Percentiles rank a stretch among this genome's conserved stretches.
These are phyloP conservation scores for Leucosporidium yakuticum DNA, from an alignment of 768 basidiomycete species.

Conservation along the genomic window DNA sequence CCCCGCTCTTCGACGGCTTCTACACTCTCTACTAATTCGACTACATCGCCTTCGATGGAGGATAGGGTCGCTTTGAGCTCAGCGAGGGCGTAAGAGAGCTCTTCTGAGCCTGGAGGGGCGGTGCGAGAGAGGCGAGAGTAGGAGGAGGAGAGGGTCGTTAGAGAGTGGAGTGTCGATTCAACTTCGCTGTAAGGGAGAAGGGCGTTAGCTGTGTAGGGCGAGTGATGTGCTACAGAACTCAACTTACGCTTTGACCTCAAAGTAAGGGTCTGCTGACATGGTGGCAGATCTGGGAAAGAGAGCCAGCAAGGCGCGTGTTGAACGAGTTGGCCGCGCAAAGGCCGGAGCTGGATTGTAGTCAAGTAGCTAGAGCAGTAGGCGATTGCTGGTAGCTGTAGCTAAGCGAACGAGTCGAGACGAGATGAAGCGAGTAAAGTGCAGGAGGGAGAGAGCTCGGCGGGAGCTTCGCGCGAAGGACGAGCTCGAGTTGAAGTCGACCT, in stretches of 20 bases:
- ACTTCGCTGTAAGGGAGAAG: constrained; percentile 59
- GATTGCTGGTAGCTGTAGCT: too few relatives aligned
- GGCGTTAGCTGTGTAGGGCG: background rate
- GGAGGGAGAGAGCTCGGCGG: too few relatives aligned
- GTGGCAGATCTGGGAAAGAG: too few relatives aligned
- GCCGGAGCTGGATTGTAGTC: too few relatives aligned
- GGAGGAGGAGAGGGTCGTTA: constrained; percentile 65
- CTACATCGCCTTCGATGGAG: constrained; percentile 75
- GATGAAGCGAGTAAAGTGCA: too few relatives aligned
- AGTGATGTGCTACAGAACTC: fast-evolving
- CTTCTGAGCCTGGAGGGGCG: constrained; percentile 5
- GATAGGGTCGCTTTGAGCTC: constrained; percentile 72
- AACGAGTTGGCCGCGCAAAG: too few relatives aligned
- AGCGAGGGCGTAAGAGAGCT: constrained; percentile 36
- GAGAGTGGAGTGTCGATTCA: constrained; percentile 64
- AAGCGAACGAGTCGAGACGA: too few relatives aligned
- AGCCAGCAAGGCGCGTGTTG: too few relatives aligned
- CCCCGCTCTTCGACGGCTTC: constrained; percentile 81
- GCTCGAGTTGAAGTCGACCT: too few relatives aligned
- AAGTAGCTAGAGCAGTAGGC: too few relatives aligned
- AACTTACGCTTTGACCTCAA: constrained; percentile 54
- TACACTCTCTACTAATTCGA: constrained; percentile 91
- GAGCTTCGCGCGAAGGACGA: too few relatives aligned
- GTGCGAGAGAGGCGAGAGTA: constrained; percentile 53
- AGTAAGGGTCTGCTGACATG: constrained; percentile 62